Evolutionary conservation across 306 rosid genomes (phyloP), one percentile per base, ranked within the genome.

Genomic region (Purshia tridentata): DNA sequence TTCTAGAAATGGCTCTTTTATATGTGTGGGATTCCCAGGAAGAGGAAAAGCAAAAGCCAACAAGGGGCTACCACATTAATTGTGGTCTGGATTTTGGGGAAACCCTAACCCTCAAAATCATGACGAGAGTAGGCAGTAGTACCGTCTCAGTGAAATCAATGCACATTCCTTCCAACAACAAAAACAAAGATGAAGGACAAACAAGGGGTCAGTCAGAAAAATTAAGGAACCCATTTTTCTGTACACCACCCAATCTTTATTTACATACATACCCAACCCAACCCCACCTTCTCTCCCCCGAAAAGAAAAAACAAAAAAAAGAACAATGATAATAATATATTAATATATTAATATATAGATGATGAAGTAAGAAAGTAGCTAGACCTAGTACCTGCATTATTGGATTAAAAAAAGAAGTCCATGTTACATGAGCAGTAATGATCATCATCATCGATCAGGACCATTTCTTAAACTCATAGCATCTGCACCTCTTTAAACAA

Each of bases 121-220:
- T 44, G 66, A 56, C 75, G 3, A 45, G 35, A 45, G 35, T 16
- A 16, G 16, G 18, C 55, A 5, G 75, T 9, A 16, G 19, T 18
- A 40, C 29, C n/a, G n/a, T 8, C 0, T 16, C 58, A 61, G 39
- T 61, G 89, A 87, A 87, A 82, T 87, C 71, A 78, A 87, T 81
- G 88, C 85, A 85, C 88, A 87, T 88, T 88, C 97, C 90, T 73
- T 84, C 80, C 80, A 23, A 19, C 74, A 66, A 50, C 79, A 79
- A 84, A 86, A 82, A 85, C 92, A 91, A 88, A 73, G 72, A 70
- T 53, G 84, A 75, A 81, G 73, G 89, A 87, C 95, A 87, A 91
- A 75, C 6, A 3, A 88, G 75, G 49, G 63, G 85, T 83, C 86
- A 78, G 81, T 14, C n/a, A 47, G 71, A 76, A 80, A 70, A 65